Base-by-base conservation (phyloP, 768 basidiomycete genomes). In the Boletus insuetus region DNA sequence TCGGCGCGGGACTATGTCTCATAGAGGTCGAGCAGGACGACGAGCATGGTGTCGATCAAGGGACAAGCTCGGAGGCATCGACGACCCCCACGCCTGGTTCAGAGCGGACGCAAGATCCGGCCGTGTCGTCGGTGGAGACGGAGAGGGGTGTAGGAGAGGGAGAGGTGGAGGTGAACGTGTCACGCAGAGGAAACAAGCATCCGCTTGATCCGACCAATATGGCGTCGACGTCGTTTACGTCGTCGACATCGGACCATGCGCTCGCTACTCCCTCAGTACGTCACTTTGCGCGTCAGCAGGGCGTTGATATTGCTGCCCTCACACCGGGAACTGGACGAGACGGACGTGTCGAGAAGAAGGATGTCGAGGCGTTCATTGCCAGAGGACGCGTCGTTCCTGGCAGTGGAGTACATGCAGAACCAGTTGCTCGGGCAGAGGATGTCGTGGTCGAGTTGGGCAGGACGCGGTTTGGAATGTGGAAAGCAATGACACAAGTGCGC, bases 401-500 rank as follows among this genome's bases (percentile, higher is more conserved):
- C 12, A 35, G 34, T 43, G 38, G 49, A 1, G 7, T 41, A 6
- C 58, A 61, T 7, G 9, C 31, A 12, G 41, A 50, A 17, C 31
- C 12, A 6, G 31, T 46, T 6, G 40, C 41, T 20, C 50, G 44
- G 22, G 38, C 42, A 32, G 46, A 60, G 6, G 87, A 90, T 54
- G 72, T 79, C 11, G 73, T 86, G 3, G 81, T 92, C 3, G 89
- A 90, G 49, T 77, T 94, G 24, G 85, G 84, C 6, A 75, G 90
- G 59, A 91, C 89, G 14, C 76, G 92, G 51, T 82, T 84, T 64
- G 85, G 84, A 11, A 95, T 94, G 92, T 94, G 84, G 86, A 90
- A 89, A 61, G 87, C 90, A 3, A 94, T 94, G 92, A 81, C 78
- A 11, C 90, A 89, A 82, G 90, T 86, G 46, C 26, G 73, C 52